Base-by-base conservation (phyloP, 805 yeast species). In the Candida insectorum region DNA sequence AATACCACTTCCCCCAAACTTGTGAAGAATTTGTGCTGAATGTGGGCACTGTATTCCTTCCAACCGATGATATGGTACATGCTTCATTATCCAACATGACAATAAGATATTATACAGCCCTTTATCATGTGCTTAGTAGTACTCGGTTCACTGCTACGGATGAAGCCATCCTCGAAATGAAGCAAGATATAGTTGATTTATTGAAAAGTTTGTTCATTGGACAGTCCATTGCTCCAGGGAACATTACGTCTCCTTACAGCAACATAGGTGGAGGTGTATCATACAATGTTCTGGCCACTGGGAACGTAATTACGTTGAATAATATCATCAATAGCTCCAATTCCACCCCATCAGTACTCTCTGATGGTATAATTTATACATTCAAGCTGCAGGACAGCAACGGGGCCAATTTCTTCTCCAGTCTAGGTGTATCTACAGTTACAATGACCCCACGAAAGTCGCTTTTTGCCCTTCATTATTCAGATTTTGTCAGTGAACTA, bases 401-500 rank as follows among this genome's bases (percentile, higher is more conserved):
- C 1, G 22, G 20, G 3, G 12, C 5, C 4, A 4, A 31, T 25
- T 15, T 59, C 58, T 36, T 57, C 57, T 18, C 21, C 32, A 3
- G 45, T 33, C 34, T 61, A 31, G 45, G 44, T 5, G 37, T 58
- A 5, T 41, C 51, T 3, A 28, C 46, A 7, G 58, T 48, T 4
- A 46, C 45, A 1, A 48, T 66, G 48, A 51, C 48, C 3, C 66
- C 71, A 2, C 39, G 64, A 14, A 64, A 58, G 35, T 55, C 63
- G 5, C 50, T 67, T 19, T 58, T 44, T 41, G 69, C 70, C 1
- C 43, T 62, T 39, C 67, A 78, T 38, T 78, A 77, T 31, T 65
- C 80, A 2, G 65, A 65, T 17, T 78, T 85, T 52, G 89, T 85
- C 5, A 69, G 73, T n/a, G 95, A 86, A 46, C 44, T 86, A 11